Evolutionary conservation across 441 rosid species (phyloP), one percentile per base, ranked within the genome.

Genomic region (Capsella rubella): DNA sequence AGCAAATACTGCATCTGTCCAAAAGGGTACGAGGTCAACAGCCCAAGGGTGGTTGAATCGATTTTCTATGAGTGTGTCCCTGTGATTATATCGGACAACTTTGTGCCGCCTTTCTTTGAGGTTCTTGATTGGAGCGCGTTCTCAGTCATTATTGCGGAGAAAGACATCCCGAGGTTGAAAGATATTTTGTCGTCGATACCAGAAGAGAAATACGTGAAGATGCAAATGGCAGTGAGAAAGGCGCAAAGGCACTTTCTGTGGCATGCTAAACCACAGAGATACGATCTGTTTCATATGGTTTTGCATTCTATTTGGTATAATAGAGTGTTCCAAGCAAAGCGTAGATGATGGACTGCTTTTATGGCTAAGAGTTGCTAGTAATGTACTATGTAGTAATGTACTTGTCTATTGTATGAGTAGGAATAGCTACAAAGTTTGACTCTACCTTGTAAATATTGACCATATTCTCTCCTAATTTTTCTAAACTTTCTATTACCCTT

Each of bases 1-100:
- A 91, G 96, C 84, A 93, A 91, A 84, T 93, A 80, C 72, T 93
- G 98, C 73, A 83, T 93, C 61, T 93, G 97, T 75, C 97, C 96
- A 4, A 88, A 82, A 83, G 98, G 98, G 8, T 85, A 85, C 3
- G 98, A 91, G 71, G 98, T 93, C 67, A 91, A 93, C 82, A 93
- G 97, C 74, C 98, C 97, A 0, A 82, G 96, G 18, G 93, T 91
- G 28, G 96, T 91, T 0, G 98, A 91, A 74, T 82, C 97, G 40
- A 86, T 91, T 64, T 91, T 91, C 79, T 93, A 93, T 0, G 96
- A 93, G 67, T 93, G 98, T 16, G 89, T 93, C 15, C 98, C 97
- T 2, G 96, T 91, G 54, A 89, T 93, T 16, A 85, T 93, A 77
- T 93, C 96, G 0, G 98, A 93, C 69, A 93, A 93, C 71, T 93